phyloP scores from a whole-genome alignment of 768 basidiomycete genomes.

The Amanita thiersii region DNA sequence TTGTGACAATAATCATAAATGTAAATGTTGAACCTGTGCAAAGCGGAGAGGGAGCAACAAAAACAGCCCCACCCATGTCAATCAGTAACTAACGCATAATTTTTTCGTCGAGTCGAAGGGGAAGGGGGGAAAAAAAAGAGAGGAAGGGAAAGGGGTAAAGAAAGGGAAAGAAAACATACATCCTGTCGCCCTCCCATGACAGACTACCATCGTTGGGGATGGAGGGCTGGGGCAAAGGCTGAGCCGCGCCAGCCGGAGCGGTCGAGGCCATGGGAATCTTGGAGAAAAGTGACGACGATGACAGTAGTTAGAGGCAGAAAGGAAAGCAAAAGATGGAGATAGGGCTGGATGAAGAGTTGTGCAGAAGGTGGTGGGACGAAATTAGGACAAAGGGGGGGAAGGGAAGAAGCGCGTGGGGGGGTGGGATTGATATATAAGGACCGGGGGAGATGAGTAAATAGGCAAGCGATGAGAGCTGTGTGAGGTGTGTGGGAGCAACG shows the following conservation, averaged over 20 bases:
- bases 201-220: constrained; percentile 20
- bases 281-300: constrained; percentile 5
- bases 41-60: constrained; percentile 3
- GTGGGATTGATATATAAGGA: constrained; percentile 4
- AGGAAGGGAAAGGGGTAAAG: constrained; percentile 7
- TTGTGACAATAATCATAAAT: constrained; percentile 82
- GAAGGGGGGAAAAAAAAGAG: constrained; percentile 7
- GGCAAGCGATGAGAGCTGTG: constrained; percentile 6
- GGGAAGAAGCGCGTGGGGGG: constrained; percentile 4
- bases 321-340: constrained; percentile 5
- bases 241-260: constrained; percentile 7
- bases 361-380: constrained; percentile 2
- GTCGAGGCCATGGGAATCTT: constrained; percentile 6
- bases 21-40: constrained; percentile 78
- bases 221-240: constrained; percentile 14
- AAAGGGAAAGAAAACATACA: constrained; percentile 38
- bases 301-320: constrained; percentile 7
- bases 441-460: constrained; percentile 9
- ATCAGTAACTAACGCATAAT: constrained; percentile 2
- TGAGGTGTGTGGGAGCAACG: neutral
- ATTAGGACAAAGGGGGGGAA: constrained; percentile 1
- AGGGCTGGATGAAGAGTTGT: constrained; percentile 1
- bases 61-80: neutral
- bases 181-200: constrained; percentile 82
- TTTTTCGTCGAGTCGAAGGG: too few relatives aligned